phyloP scores from a whole-genome alignment of 2,329 filamentous ascomycete genomes.

The Balansia obtecta region DNA sequence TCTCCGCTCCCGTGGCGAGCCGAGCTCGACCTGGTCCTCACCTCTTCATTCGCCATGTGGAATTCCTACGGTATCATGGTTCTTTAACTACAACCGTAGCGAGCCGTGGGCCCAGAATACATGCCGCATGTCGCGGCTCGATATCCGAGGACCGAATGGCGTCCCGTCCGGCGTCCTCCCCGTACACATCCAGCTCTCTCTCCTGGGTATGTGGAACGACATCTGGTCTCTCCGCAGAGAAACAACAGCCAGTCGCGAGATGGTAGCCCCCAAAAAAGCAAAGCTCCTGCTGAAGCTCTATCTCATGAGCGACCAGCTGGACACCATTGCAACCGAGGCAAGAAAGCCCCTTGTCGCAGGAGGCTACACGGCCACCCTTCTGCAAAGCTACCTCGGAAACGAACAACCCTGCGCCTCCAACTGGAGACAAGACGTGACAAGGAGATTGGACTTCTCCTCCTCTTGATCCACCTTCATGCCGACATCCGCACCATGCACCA shows the following conservation, averaged over 20 bases:
- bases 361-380: slow-evolving; percentile 10
- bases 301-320: too few species aligned
- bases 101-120: slow-evolving; percentile 21
- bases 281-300: too few species aligned
- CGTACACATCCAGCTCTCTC: slow-evolving; percentile 23
- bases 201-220: too few species aligned
- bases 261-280: too few species aligned
- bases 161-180: slow-evolving; percentile 16
- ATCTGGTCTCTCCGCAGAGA: too few species aligned
- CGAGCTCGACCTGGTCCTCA: slow-evolving; percentile 24
- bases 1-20: slow-evolving; percentile 20
- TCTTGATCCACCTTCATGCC: slow-evolving; percentile 23
- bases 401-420: slow-evolving; percentile 13
- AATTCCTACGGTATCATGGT: slow-evolving; percentile 24
- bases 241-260: too few species aligned
- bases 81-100: slow-evolving; percentile 19
- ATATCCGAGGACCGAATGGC: slow-evolving; percentile 14
- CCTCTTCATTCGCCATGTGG: slow-evolving; percentile 22
- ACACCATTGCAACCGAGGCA: slow-evolving; percentile 7
- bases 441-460: slow-evolving; percentile 22
- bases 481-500: slow-evolving; percentile 16
- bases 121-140: slow-evolving; percentile 19
- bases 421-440: slow-evolving; percentile 14
- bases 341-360: slow-evolving; percentile 9
- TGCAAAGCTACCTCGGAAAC: slow-evolving; percentile 17